Base-by-base conservation (phyloP, 202 grass and related monocot genomes). In the Schoenoplectus tabernaemontani region DNA sequence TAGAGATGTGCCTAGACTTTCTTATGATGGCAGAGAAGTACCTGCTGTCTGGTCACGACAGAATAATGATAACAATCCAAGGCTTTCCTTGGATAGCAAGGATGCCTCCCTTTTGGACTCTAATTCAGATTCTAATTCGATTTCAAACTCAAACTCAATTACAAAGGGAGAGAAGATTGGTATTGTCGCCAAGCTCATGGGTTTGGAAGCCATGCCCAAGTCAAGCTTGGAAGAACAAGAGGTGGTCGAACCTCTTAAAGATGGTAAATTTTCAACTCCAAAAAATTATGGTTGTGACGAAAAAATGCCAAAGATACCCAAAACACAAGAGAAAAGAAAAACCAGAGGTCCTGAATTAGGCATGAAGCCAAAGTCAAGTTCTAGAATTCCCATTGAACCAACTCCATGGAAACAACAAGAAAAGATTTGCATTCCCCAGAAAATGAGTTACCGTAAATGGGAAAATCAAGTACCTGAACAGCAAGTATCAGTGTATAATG, bases 111-210 rank as follows among this genome's bases (percentile, higher is more conserved):
- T 79, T 82, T 85, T 66, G 86, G 90, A 82, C 62, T 59, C 62
- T 16, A 89, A 75, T 78, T 85, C 34, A 74, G 87, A 26, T 77
- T 24, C 58, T 33, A 64, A 63, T 80, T 80, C 75, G 7, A 78
- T 23, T 78, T 78, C 51, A 26, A 88, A 87, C 30, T 32, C 73
- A 2, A 86, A 90, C 38, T 75, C 84, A 71, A 78, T 17, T 48
- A 30, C 85, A 78, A 86, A 44, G 26, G 28, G 64, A 83, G 88
- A 86, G 42, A 87, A 77, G 68, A 88, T 61, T 74, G 84, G 96
- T 69, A 83, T 99, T 16, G 92, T 99, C 39, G 96, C 85, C 15
- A 99, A 99, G 76, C 91, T 99, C 74, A 99, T 99, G 96, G 96
- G 96, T 48, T 81, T 99, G 85, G 96, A 99, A 62, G 85, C 71